These are phyloP conservation scores for Globisporangium okanoganense DNA, from an alignment of 352 stramenopile species.

Conservation along the genomic window DNA sequence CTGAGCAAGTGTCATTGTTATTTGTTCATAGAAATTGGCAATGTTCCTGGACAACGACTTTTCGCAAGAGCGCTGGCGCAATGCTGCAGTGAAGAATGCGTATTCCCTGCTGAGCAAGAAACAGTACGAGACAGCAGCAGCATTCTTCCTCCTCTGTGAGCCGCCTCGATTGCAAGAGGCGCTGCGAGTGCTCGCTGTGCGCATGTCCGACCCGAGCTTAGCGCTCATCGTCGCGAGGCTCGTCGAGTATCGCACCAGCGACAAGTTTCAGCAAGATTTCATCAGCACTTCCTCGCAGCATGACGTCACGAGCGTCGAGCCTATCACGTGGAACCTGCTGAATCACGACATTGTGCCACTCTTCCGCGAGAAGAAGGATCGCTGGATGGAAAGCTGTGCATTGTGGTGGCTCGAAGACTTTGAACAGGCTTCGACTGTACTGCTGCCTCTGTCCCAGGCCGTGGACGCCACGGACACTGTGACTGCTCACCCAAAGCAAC, in stretches of 20 bases:
- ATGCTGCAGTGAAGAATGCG: slow-evolving; percentile 93
- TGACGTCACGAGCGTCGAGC: slow-evolving; percentile 57
- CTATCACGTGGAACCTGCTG: slow-evolving; percentile 49
- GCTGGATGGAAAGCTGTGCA: slow-evolving; percentile 75
- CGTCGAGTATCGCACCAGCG: slow-evolving; percentile 68
- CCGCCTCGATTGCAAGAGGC: slow-evolving; percentile 91
- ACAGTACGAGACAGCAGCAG: slow-evolving; percentile 84
- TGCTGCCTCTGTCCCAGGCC: slow-evolving; percentile 63
- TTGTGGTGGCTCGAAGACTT: slow-evolving; percentile 86
- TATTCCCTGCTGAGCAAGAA: slow-evolving; percentile 94
- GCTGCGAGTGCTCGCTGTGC: slow-evolving; percentile 84
- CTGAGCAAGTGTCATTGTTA: no score
- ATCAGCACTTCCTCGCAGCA: slow-evolving; percentile 31
- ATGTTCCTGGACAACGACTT: slow-evolving; percentile 83
- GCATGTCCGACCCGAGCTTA: slow-evolving; percentile 85
- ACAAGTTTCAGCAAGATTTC: slow-evolving; percentile 54
- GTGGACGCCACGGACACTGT: slow-evolving; percentile 34
- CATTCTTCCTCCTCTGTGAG: slow-evolving; percentile 93
- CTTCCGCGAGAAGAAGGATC: slow-evolving; percentile 54
- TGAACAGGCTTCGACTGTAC: slow-evolving; percentile 68
- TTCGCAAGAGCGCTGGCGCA: slow-evolving; percentile 71
- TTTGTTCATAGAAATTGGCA: slow-evolving; percentile 46
- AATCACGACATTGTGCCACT: slow-evolving; percentile 64
- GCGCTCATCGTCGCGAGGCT: slow-evolving; percentile 89
- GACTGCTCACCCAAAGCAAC: slow-evolving; percentile 4